Base-by-base conservation (phyloP, 2,329 filamentous ascomycete species). In the Penicillium sp. region DNA sequence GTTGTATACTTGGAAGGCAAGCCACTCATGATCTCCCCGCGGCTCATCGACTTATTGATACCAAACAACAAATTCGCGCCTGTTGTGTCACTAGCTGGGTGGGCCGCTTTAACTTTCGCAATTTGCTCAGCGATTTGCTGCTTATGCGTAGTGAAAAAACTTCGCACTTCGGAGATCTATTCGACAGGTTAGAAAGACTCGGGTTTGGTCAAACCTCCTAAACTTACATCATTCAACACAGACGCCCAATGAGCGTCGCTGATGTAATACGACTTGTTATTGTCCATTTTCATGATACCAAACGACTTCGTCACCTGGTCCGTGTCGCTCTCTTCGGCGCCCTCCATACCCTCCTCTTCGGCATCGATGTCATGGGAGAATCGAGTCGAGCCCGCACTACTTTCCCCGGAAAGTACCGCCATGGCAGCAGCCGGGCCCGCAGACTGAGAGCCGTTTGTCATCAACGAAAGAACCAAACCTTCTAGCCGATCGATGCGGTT, bases 401-500 rank as follows among this genome's bases (percentile, higher is more conserved):
- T 72, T 55, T 74, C 72, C 13, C 70, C 73, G 5, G 79, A 79
- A 36, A 87, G 82, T 8, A 79, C 82, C 58, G 84, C 83, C 57
- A 83, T 80, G n/a, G 85, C 85, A 49, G 85, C 84, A 19, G 81
- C 74, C 4, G 82, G 80, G 23, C 85, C 84, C 47, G 82, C 81
- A 54, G 84, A 82, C 63, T 84, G 81, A n/a, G 82, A 83, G 57
- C 91, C 91, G 73, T 90, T 93, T 70, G 93, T 93, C 93, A 97
- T 97, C 71, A 97, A 77, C 29, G 91, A 96, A 64, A 97, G 78
- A 60, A 97, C 93, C 73, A 97, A 80, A 67, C 90, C 89, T 82
- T 97, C 93, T 65, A 97, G 82, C 68, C 93, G 86, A 79, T 97
- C 93, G 78, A 97, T 97, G 73, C 94, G 89, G 72, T 96, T 96